These are phyloP conservation scores for Candida adriatica DNA, from an alignment of 805 yeast genomes.

Conservation along the genomic window DNA sequence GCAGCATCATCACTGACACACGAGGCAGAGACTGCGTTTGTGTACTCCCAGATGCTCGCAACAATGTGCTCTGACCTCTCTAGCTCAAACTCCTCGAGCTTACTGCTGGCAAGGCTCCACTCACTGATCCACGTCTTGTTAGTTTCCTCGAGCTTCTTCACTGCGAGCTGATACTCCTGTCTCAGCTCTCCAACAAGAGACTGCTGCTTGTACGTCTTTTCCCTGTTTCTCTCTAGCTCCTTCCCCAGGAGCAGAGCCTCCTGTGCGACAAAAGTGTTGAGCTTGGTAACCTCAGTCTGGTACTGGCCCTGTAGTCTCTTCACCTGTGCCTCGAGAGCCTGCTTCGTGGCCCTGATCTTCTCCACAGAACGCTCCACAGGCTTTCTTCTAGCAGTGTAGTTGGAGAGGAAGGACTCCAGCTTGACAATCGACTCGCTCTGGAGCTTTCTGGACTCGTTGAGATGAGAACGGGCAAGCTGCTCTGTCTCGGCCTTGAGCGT, in stretches of 20 bases:
- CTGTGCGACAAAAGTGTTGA: slow-evolving; percentile 54
- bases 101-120: slow-evolving; percentile 60
- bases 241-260: slow-evolving; percentile 66
- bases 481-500: slow-evolving; percentile 51
- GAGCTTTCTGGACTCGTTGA: slow-evolving; percentile 43
- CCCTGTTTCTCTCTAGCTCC: slow-evolving; percentile 56
- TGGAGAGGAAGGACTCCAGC: slow-evolving; percentile 42
- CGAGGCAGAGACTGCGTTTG: slow-evolving; percentile 64
- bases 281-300: slow-evolving; percentile 49
- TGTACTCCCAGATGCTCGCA: slow-evolving; percentile 68
- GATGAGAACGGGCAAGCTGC: slow-evolving; percentile 50
- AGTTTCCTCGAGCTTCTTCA: slow-evolving; percentile 46
- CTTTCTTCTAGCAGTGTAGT: slow-evolving; percentile 46
- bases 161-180: slow-evolving; percentile 50
- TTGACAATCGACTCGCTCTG: slow-evolving; percentile 45
- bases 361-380: slow-evolving; percentile 51
- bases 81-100: slow-evolving; percentile 61
- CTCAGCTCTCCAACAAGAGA: slow-evolving; percentile 34
- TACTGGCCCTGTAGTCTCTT: slow-evolving; percentile 39
- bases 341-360: slow-evolving; percentile 45
- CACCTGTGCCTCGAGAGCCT: slow-evolving; percentile 30
- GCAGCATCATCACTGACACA: slow-evolving; percentile 77
- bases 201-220: slow-evolving; percentile 45
- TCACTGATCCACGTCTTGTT: slow-evolving; percentile 62
- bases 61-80: slow-evolving; percentile 66